Evolutionary conservation across 2,329 filamentous ascomycete species (phyloP), one percentile per base, ranked within the genome.

Genomic region (Cladophialophora exuberans): DNA sequence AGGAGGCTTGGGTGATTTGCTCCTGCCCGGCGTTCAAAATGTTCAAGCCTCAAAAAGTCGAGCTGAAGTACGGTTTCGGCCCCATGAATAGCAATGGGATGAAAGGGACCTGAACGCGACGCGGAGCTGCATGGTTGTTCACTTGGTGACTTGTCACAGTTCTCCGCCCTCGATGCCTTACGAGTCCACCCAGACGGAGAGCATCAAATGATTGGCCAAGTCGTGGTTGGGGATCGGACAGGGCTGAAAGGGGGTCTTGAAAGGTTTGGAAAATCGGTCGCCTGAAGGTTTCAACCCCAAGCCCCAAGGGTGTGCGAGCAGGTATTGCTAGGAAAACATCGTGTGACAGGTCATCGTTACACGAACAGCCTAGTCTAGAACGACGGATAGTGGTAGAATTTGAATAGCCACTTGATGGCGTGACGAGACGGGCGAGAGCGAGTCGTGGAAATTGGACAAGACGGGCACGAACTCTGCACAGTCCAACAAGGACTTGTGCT

Each of bases 71-170:
- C 7, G n/a, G 17, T 18, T 39, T 30, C 13, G 20, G 20, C 23
- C 46, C 26, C 35, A 31, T 33, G n/a, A 26, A 17, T 22, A 23
- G 13, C 33, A 49, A n/a, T 30, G 31, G 17, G 35, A n/a, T 26
- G 6, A n/a, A n/a, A n/a, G n/a, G n/a, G n/a, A n/a, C n/a, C n/a
- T n/a, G n/a, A n/a, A n/a, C n/a, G n/a, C n/a, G n/a, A n/a, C n/a
- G n/a, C n/a, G n/a, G n/a, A n/a, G n/a, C 20, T 20, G 45, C 45
- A 48, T 28, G 45, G 33, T 30, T 48, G 35, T 49, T 35, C 18
- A 35, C 46, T 22, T 23, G 7, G 33, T 26, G 31, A 22, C 45
- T 33, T 35, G 38, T 18, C n/a, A n/a, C n/a, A n/a, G n/a, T n/a
- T n/a, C n/a, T n/a, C n/a, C n/a, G n/a, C n/a, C n/a, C n/a, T n/a